phyloP scores from a whole-genome alignment of 176 grass and related monocot species.

The maize (Zea mays) region Zm-B73-REFERENCE-NAM-5.0 NC_050101.1:14806001-14806500 shows the following conservation, averaged over 20 bases:
- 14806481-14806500: background rate
- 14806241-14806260: conserved; percentile 71
- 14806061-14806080: conserved; percentile 55
- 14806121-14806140: conserved; percentile 83
- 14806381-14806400: conserved; percentile 58
- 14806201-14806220: conserved; percentile 84
- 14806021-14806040: conserved; percentile 80
- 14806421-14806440: background rate
- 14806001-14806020: conserved; percentile 93
- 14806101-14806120: conserved; percentile 87
- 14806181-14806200: conserved; percentile 76
- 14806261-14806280: conserved; percentile 80
- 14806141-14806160: conserved; percentile 64
- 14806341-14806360: background rate
- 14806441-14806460: background rate
- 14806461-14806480: background rate
- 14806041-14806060: conserved; percentile 54
- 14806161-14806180: conserved; percentile 87
- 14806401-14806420: conserved; percentile 75
- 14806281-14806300: conserved; percentile 67
- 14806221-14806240: conserved; percentile 71
- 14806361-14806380: conserved; percentile 60
- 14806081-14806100: conserved; percentile 72
- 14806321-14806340: background rate
- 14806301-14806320: conserved; percentile 13